These are phyloP conservation scores for Phlebiopsis gigantea DNA, from an alignment of 768 basidiomycete species.

Conservation along the genomic window DNA sequence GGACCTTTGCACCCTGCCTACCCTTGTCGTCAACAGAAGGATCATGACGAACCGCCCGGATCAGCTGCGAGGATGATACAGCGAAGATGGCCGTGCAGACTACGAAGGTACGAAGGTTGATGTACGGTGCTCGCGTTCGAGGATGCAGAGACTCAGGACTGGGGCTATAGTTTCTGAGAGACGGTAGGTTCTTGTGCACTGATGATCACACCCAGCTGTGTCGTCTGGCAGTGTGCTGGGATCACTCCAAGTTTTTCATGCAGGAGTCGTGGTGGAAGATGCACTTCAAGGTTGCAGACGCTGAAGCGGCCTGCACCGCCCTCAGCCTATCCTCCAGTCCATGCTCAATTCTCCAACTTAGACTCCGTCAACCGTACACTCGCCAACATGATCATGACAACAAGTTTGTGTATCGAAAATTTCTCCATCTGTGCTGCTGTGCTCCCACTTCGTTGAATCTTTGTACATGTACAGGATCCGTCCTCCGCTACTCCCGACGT, in stretches of 20 bases:
- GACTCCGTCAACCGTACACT: background rate
- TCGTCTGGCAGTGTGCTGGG: background rate
- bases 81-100: background rate
- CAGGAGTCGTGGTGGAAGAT: background rate
- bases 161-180: background rate
- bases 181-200: background rate
- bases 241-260: background rate
- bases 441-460: background rate
- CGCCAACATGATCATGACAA: background rate
- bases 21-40: background rate
- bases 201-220: background rate
- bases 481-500: background rate
- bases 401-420: background rate
- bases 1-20: background rate
- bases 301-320: background rate
- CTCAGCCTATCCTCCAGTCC: background rate
- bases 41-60: background rate
- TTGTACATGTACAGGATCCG: background rate
- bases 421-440: background rate
- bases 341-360: background rate
- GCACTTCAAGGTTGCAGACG: background rate
- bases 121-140: background rate
- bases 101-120: background rate
- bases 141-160: background rate
- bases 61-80: background rate